These are phyloP conservation scores for Phaeoacremonium minimum DNA, from an alignment of 2,329 filamentous ascomycete genomes.

Conservation along the genomic window DNA sequence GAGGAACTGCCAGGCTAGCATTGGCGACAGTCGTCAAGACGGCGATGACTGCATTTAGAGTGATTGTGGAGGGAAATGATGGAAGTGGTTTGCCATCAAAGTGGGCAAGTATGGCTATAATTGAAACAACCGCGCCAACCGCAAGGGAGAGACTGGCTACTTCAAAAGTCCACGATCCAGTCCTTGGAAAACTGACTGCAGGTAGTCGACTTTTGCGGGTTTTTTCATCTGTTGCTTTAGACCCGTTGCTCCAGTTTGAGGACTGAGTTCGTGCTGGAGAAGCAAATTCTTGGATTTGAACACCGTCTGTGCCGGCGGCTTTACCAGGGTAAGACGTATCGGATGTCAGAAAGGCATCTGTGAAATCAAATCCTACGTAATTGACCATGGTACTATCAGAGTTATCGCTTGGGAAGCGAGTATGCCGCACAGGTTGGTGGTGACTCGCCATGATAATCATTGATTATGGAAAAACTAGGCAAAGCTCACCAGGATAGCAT, in stretches of 20 bases:
- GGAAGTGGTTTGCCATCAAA: constrained; percentile 20
- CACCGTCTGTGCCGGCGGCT: no score
- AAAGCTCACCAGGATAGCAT: no score
- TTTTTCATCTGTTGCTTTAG: background rate
- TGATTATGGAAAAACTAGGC: no score
- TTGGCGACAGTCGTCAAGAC: constrained; percentile 22
- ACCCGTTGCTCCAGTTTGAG: background rate
- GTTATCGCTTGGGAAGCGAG: background rate
- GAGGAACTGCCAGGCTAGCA: constrained; percentile 20
- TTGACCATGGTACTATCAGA: no score
- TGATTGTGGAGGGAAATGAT: constrained; percentile 24
- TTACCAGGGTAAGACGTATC: no score
- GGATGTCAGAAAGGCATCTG: no score
- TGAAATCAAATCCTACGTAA: background rate
- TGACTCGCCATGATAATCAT: background rate
- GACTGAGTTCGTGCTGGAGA: background rate
- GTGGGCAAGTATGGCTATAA: constrained; percentile 21
- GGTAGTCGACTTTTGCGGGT: background rate
- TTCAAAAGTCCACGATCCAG: constrained; percentile 20
- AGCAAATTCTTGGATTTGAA: no score
- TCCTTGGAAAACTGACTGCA: constrained; percentile 7
- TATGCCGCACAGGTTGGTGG: background rate
- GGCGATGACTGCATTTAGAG: constrained; percentile 25
- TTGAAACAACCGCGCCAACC: constrained; percentile 18
- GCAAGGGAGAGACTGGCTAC: constrained; percentile 18